A percentile compares a stretch with the other conserved stretches of the same genome.
Conservation (phyloP, 768 basidiomycete species). For the Termitomyces sp. region DNA sequence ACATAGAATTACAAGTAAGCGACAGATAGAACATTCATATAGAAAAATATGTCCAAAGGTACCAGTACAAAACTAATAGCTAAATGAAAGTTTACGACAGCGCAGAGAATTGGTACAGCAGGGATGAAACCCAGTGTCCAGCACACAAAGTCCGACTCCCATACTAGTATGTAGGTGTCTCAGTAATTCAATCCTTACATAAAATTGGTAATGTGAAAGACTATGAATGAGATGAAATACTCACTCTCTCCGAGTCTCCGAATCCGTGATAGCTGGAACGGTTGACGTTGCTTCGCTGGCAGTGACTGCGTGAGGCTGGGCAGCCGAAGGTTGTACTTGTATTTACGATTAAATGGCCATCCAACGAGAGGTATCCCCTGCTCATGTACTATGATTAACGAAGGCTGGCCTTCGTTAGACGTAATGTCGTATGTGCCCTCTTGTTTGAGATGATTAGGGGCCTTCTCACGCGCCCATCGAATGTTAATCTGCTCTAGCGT, state of each 20-base stretch:
- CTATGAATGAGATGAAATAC: background rate
- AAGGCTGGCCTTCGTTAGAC: constrained; percentile 15
- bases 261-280: background rate
- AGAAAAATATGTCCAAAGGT: background rate
- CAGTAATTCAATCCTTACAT: background rate
- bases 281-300: background rate
- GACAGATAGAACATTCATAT: background rate
- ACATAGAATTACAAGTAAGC: background rate
- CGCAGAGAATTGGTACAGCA: background rate
- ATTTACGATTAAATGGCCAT: constrained; percentile 30
- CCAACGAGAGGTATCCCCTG: constrained; percentile 38
- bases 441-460: constrained; percentile 43
- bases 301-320: background rate
- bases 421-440: constrained; percentile 37
- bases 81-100: background rate
- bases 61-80: too few relatives aligned
- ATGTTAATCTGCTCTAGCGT: constrained; percentile 36
- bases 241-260: background rate
- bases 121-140: background rate
- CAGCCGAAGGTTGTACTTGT: constrained; percentile 13
- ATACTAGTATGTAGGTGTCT: background rate
- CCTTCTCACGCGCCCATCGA: constrained; percentile 42
- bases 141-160: too few relatives aligned
- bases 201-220: background rate
- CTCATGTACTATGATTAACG: constrained; percentile 26